A percentile compares a stretch with the other conserved stretches of the same genome.
These are phyloP conservation scores for Bacterosira constricta DNA, from an alignment of 108 stramenopile species.

Conservation along the genomic window DNA sequence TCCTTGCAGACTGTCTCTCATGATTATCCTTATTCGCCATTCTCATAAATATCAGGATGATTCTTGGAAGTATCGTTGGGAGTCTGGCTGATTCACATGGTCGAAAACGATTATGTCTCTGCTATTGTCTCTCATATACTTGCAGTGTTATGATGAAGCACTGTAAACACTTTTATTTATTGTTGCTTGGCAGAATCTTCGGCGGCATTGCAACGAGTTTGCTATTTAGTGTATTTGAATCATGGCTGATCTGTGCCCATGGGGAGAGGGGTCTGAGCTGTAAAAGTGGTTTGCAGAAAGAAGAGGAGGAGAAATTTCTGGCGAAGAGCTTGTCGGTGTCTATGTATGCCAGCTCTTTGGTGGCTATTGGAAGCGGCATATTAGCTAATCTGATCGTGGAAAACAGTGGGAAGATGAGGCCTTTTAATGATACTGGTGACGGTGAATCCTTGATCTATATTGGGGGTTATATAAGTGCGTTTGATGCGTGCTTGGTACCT, in stretches of 20 bases:
- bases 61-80: constrained; percentile 73
- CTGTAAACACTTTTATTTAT: constrained; percentile 23
- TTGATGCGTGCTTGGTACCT: constrained; percentile 86
- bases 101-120: constrained; percentile 50
- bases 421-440: not conserved
- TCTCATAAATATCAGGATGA: constrained; percentile 63
- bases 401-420: constrained; percentile 35
- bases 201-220: constrained; percentile 66
- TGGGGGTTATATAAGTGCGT: constrained; percentile 92
- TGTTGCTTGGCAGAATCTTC: constrained; percentile 56
- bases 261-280: constrained; percentile 23
- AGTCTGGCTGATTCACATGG: constrained; percentile 69
- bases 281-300: constrained; percentile 26
- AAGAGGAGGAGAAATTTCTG: constrained; percentile 48
- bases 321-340: constrained; percentile 89
- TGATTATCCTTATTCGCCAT: too few species aligned
- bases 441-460: constrained; percentile 40
- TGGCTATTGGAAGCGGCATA: constrained; percentile 91
- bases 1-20: too few species aligned
- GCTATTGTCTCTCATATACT: constrained; percentile 61
- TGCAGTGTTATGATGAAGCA: constrained; percentile 50
- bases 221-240: constrained; percentile 62
- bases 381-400: constrained; percentile 74
- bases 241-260: constrained; percentile 63
- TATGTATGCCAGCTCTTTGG: constrained; percentile 86